Evolutionary conservation across 306 rosid species (phyloP), one percentile per base, ranked within the genome.

Genomic region (Mimosa pudica): DNA sequence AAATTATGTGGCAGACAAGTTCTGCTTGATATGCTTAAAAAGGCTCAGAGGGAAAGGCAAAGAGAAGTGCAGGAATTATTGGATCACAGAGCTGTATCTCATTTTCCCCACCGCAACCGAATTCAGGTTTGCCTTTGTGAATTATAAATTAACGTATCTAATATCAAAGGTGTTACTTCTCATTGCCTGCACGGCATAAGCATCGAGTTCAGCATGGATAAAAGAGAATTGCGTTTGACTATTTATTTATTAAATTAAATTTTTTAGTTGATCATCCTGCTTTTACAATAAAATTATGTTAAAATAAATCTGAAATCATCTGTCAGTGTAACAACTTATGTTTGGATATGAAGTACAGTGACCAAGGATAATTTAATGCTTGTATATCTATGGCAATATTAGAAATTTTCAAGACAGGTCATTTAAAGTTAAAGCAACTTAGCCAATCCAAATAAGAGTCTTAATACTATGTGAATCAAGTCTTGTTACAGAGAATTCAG

Each of bases 81-180:
- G 70, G 91, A 89, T 82, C 93, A 80, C 58, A 89, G 80, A 54
- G 89, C 90, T 4, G 99, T 96, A 74, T 90, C 99, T 44, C 88
- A 85, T 79, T 96, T 96, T 63, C 85, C 96, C 83, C 99, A 96
- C 82, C 98, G 98, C 79, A 93, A 96, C 82, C 97, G 99, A 79
- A 96, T 96, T 81, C 99, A 95, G 98, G 99, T 95, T 83, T 51
- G 83, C 81, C 66, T 66, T 70, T 70, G 8, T 30, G 77, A 24
- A 48, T 20, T 18, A 55, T 55, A n/a, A 57, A 6, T 45, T 71
- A 75, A 44, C 75, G 58, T 57, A 5, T 63, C 58, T 38, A 38
- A 51, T 70, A 74, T 58, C 45, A 33, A 74, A 60, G 51, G 16
- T 68, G n/a, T 66, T 49, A 65, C 16, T 51, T 71, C 69, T 63